Evolutionary conservation across 176 grass and related monocot species (phyloP).

Genomic region (Phyllostachys edulis): DNA sequence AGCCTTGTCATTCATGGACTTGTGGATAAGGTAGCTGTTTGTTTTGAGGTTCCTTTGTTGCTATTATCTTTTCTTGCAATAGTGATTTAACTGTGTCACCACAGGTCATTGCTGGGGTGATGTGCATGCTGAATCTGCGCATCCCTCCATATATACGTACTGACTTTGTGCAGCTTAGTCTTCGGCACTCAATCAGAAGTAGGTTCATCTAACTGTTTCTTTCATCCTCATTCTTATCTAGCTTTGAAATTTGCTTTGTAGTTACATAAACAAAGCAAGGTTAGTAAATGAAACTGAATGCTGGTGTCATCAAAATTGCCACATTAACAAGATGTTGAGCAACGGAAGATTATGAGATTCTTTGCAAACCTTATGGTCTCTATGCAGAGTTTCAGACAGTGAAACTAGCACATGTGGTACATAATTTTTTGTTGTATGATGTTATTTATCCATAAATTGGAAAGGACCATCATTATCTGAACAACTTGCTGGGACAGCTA

Average conservation of each 20-base stretch:
- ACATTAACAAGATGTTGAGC: neutral
- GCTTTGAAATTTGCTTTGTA: neutral
- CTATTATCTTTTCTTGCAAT: slow-evolving; percentile 21
- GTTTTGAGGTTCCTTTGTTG: slow-evolving; percentile 29
- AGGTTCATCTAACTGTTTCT: slow-evolving; percentile 32
- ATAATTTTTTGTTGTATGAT: slow-evolving; percentile 7
- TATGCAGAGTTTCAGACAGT: neutral
- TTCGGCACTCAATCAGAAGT: slow-evolving; percentile 83
- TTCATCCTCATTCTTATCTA: neutral
- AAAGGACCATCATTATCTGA: neutral
- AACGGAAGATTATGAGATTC: neutral
- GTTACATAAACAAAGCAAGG: neutral
- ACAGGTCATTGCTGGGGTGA: slow-evolving; percentile 76
- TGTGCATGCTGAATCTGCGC: slow-evolving; percentile 61
- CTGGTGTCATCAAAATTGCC: neutral
- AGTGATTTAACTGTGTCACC: slow-evolving; percentile 28
- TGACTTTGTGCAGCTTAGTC: slow-evolving; percentile 74
- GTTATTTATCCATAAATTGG: neutral
- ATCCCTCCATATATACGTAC: slow-evolving; percentile 87
- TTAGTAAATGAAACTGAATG: neutral
- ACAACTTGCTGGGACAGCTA: neutral
- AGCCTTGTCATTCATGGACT: slow-evolving; percentile 93
- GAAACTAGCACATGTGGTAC: neutral
- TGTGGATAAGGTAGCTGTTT: slow-evolving; percentile 79
- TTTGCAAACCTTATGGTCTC: neutral